A percentile compares a stretch with the other conserved stretches of the same genome.
phyloP scores from a whole-genome alignment of 768 basidiomycete species.

The Tricholoma flavovirens region DNA sequence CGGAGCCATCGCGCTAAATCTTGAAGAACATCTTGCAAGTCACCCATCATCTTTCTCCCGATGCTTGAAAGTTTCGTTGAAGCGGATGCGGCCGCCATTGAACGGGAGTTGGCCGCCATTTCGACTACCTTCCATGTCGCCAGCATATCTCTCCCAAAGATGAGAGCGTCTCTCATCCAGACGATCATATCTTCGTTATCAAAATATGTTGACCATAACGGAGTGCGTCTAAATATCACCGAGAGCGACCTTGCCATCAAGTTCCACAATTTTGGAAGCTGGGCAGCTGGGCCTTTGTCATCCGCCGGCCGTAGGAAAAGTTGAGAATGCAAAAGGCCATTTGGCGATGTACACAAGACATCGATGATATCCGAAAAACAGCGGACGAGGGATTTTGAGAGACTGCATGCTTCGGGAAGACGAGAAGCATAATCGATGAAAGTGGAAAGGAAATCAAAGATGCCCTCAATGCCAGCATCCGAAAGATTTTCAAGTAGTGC shows the following conservation, averaged over 20 bases:
- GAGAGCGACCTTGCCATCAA: slow-evolving; percentile 75
- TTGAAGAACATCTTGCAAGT: slow-evolving; percentile 72
- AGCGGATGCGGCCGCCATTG: slow-evolving; percentile 23
- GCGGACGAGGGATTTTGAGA: slow-evolving; percentile 87
- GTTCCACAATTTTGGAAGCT: slow-evolving; percentile 72
- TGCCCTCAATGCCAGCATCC: slow-evolving; percentile 60
- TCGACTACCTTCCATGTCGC: slow-evolving; percentile 80
- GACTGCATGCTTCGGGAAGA: slow-evolving; percentile 79
- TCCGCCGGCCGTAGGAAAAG: slow-evolving; percentile 44
- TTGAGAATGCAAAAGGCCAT: slow-evolving; percentile 60
- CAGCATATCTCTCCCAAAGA: slow-evolving; percentile 84
- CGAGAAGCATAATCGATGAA: slow-evolving; percentile 58
- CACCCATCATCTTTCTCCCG: slow-evolving; percentile 70
- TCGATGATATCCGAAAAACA: slow-evolving; percentile 93
- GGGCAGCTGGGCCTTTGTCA: slow-evolving; percentile 40
- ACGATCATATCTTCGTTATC: slow-evolving; percentile 81
- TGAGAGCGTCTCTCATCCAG: slow-evolving; percentile 98
- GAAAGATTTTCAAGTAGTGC: slow-evolving; percentile 67
- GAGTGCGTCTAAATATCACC: slow-evolving; percentile 81
- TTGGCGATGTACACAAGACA: slow-evolving; percentile 67
- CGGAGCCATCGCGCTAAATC: slow-evolving; percentile 86
- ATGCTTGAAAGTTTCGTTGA: slow-evolving; percentile 47
- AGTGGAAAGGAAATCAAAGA: slow-evolving; percentile 58
- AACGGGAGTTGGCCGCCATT: slow-evolving; percentile 43
- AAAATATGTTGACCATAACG: slow-evolving; percentile 75